Base-by-base conservation (phyloP, 208 protist species). In the Trypanosoma vivax region DNA sequence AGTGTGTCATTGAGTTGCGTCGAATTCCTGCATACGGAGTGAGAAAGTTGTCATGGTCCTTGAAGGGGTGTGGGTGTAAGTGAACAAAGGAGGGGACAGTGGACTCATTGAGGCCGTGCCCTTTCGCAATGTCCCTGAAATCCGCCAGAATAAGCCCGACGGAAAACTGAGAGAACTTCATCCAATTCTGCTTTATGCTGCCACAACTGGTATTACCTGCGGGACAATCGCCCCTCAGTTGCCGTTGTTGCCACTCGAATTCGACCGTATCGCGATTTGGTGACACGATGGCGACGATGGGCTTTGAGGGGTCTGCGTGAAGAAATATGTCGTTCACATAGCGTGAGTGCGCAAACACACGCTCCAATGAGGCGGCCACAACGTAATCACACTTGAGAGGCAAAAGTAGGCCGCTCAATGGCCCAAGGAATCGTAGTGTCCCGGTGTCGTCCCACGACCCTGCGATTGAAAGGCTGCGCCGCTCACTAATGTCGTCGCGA, bases 261-360 rank as follows among this genome's bases (percentile, higher is more conserved):
- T 92, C 83, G 18, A 95, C 57, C 6, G 76, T 88, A 50, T 95
- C 88, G 11, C 75, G 65, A 42, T 90, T 92, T 2, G 84, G 88
- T 57, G 77, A 63, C 25, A 95, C 84, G 5, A 95, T 75, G 14
- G 80, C 88, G 39, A 95, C 73, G 23, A 95, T 58, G 21, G 83
- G 76, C 50, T 87, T 76, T 29, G 67, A 55, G 2, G 79, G 66
- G 21, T 81, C 64, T 49, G 82, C 90, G 54, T 83, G 73, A 19
- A 92, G 64, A 57, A 95, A 95, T n/a, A 92, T 69, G 51, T 89
- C 80, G 45, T 79, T 86, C 29, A 92, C 76, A 57, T 84, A 92
- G 34, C 84, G 83, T 9, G 84, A 95, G 34, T 73, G 71, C 19
- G 66, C 30, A 67, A 78, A 89, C 13, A 75, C 61, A 50, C 79